A percentile compares a stretch with the other conserved stretches of the same genome.
Conservation (phyloP, 805 yeast species). For the Brettanomyces custersianus region DNA sequence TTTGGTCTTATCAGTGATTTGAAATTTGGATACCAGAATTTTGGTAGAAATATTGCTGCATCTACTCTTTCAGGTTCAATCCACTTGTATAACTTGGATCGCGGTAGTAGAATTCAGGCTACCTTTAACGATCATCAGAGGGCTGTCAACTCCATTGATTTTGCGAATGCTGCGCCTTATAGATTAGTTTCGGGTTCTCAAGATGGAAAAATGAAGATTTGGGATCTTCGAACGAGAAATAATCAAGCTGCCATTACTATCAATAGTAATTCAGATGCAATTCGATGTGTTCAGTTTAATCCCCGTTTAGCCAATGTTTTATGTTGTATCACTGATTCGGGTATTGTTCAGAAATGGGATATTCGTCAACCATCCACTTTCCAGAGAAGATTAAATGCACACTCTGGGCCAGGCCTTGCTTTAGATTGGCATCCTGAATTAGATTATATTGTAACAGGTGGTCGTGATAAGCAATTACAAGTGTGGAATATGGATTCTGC, state of each 20-base stretch:
- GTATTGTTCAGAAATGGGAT: conserved; percentile 82
- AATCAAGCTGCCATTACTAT: conserved; percentile 43
- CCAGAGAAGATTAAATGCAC: conserved; percentile 78
- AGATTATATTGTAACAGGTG: conserved; percentile 84
- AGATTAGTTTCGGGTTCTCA: conserved; percentile 59
- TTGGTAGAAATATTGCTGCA: conserved; percentile 32
- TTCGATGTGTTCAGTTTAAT: conserved; percentile 45
- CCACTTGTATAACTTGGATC: conserved; percentile 22
- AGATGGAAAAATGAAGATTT: conserved; percentile 67
- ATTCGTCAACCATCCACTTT: conserved; percentile 51
- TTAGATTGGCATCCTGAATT: conserved; percentile 80
- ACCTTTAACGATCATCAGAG: conserved; percentile 33
- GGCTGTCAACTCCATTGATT: conserved; percentile 37
- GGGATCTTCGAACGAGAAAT: conserved; percentile 53
- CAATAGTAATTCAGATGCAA: conserved; percentile 63
- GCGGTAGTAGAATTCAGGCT: conserved; percentile 21
- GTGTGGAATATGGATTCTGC: conserved; percentile 55
- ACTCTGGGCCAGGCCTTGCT: conserved; percentile 83
- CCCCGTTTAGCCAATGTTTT: conserved; percentile 46
- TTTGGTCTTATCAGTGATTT: conserved; percentile 35
- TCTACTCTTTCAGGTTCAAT: conserved; percentile 42
- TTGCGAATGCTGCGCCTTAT: conserved; percentile 30
- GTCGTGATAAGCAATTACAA: conserved; percentile 77
- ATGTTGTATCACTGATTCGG: conserved; percentile 82
- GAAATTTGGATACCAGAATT: conserved; percentile 32